Percentiles rank a stretch among this genome's conserved stretches.
Evolutionary conservation across 306 rosid species (phyloP).

Genomic region (Dalbergia cultrata): DNA sequence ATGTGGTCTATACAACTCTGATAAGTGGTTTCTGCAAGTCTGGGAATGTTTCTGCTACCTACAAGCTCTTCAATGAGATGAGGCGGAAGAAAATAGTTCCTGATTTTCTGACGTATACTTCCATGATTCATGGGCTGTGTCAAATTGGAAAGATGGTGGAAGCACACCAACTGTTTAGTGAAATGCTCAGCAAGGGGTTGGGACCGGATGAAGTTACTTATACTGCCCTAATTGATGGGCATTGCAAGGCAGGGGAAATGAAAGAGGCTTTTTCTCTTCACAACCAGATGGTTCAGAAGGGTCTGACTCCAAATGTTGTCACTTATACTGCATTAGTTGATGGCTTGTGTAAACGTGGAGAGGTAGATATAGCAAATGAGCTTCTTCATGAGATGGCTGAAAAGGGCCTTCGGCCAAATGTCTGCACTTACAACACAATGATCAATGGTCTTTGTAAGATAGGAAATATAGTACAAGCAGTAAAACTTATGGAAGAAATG

Average conservation of each 20-base stretch:
- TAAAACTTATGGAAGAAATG: constrained; percentile 78
- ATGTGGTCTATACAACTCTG: constrained; percentile 81
- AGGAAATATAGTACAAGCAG: constrained; percentile 74
- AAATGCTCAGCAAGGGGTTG: constrained; percentile 72
- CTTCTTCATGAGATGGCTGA: constrained; percentile 84
- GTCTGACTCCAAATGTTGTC: constrained; percentile 74
- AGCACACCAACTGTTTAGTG: constrained; percentile 60
- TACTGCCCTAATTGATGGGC: constrained; percentile 79
- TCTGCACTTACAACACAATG: constrained; percentile 76
- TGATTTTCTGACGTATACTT: constrained; percentile 74
- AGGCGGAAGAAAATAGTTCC: constrained; percentile 61
- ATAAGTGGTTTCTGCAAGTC: constrained; percentile 73
- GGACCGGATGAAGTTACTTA: constrained; percentile 85
- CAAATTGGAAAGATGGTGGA: constrained; percentile 72
- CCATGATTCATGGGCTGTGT: constrained; percentile 78
- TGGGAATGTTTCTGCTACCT: constrained; percentile 65
- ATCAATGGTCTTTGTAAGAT: constrained; percentile 87
- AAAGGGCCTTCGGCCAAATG: constrained; percentile 84
- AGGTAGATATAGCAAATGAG: constrained; percentile 78
- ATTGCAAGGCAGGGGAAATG: constrained; percentile 83
- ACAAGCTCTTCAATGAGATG: constrained; percentile 76
- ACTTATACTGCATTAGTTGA: constrained; percentile 86
- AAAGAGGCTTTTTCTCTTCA: constrained; percentile 82
- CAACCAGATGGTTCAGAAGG: constrained; percentile 79
- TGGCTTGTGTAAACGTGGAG: constrained; percentile 85